Evolutionary conservation across 208 protist species (phyloP).

Genomic region (Trypanosomatidae sp.): DNA sequence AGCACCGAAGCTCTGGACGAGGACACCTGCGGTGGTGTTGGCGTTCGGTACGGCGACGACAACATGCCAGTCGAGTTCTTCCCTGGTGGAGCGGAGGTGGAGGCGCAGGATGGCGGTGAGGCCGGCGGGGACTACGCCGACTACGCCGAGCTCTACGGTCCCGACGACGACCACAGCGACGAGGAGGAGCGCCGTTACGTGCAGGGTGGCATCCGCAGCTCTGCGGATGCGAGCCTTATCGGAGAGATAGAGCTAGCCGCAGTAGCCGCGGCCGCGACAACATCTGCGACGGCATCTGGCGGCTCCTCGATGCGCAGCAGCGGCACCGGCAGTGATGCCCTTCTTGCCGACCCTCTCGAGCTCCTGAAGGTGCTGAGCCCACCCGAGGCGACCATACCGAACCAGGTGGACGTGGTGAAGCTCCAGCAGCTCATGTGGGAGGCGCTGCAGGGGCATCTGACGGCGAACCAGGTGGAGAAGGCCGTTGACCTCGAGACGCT

Average conservation of each 20-base stretch:
- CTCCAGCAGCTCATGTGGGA: constrained; percentile 84
- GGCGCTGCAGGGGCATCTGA: constrained; percentile 44
- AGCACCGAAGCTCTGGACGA: not conserved
- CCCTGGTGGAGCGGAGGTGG: constrained; percentile 57
- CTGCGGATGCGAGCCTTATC: constrained; percentile 36
- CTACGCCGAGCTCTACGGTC: constrained; percentile 36
- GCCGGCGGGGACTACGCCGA: constrained; percentile 45
- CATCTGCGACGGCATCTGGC: not conserved
- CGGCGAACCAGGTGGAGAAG: constrained; percentile 22
- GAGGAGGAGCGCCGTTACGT: constrained; percentile 32
- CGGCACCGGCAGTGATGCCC: constrained; percentile 7
- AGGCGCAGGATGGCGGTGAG: constrained; percentile 54
- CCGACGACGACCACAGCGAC: constrained; percentile 31
- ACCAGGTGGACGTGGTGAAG: constrained; percentile 83
- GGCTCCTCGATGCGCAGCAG: constrained; percentile 25
- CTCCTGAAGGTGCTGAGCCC: constrained; percentile 55
- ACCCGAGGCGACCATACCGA: constrained; percentile 67
- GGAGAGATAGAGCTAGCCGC: constrained; percentile 41
- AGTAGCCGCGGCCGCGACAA: constrained; percentile 22
- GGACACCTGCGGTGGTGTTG: not conserved
- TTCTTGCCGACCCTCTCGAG: constrained; percentile 27
- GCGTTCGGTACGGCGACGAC: constrained; percentile 8
- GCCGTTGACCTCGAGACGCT: constrained; percentile 10
- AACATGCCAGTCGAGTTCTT: constrained; percentile 87
- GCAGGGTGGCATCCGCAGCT: constrained; percentile 26